Base-by-base conservation (phyloP, 75 land plant genomes). In the Picea sitchensis region DNA sequence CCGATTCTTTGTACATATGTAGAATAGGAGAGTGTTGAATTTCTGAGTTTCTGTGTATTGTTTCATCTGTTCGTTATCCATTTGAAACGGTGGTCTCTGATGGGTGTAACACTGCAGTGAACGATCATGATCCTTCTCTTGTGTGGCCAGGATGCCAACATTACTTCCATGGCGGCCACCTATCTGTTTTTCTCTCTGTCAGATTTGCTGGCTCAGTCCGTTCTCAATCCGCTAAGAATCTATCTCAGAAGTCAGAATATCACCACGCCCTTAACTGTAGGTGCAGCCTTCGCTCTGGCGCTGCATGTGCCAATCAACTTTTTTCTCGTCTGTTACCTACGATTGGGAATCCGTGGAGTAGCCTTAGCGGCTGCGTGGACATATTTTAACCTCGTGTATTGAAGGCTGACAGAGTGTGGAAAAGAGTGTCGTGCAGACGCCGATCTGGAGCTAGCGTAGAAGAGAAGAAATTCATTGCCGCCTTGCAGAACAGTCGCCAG, bases 281-380 rank as follows among this genome's bases (percentile, higher is more conserved):
- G 87, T 1, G 65, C 89, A n/a, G 75, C 82, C 6, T 74, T 84
- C 26, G 93, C 85, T 36, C 75, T 90, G 15, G n/a, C 82, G 20
- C 21, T 91, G 63, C 93, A 89, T 73, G 68, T 91, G 4, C 89
- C 91, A 0, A 78, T 82, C 58, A 89, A 85, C 44, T 2, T 87
- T 13, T 76, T 91, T 14, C 89, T 91, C 11, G 38, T 58, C 41
- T 0, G 78, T 47, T 57, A 59, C 32, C 62, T 89, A 44, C 20
- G 65, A 2, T 30, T 83, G 82, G 89, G 93, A 59, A 82, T 89
- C 58, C 58, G 82, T 7, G 91, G 93, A 1, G 91, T 91, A 17
- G 93, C 93, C 0, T 76, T 88, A 8, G 83, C 89, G 6, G 74
- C 91, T 38, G 83, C 84, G 15, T 64, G 76, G 51, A 83, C 91